Percentiles rank a stretch among this genome's conserved stretches.
Conservation (phyloP, 371 early-diverging fungal genomes). For the Mortierella sp. region DNA sequence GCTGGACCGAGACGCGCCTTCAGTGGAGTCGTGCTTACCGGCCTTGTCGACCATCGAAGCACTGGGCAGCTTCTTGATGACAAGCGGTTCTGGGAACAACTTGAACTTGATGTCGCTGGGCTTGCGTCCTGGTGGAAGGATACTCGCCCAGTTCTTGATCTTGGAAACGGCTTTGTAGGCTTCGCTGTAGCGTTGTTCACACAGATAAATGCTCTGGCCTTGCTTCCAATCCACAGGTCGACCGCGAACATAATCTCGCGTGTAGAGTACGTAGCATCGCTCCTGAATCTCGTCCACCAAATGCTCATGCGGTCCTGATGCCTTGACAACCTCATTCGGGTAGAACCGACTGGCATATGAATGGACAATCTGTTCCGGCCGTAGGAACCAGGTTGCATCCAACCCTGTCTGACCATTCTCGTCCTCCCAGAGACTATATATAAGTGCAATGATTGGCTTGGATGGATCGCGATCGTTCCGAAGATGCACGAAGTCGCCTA, state of each 20-base stretch:
- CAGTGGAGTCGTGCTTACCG: conserved; percentile 25
- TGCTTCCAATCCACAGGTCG: conserved; percentile 42
- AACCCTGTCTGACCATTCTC: conserved; percentile 36
- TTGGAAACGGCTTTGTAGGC: conserved; percentile 44
- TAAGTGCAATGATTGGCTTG: conserved; percentile 44
- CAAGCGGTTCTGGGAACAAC: conserved; percentile 37
- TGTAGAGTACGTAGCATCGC: conserved; percentile 34
- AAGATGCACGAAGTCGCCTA: conserved; percentile 52
- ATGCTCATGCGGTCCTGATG: conserved; percentile 40
- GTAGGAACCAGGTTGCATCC: conserved; percentile 48
- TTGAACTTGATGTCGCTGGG: conserved; percentile 42
- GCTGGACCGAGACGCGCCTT: conserved; percentile 25
- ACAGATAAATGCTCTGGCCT: conserved; percentile 47
- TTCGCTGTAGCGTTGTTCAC: conserved; percentile 52
- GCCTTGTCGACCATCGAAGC: conserved; percentile 46
- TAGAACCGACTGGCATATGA: conserved; percentile 53
- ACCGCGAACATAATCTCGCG: conserved; percentile 41
- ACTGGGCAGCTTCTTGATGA: conserved; percentile 42
- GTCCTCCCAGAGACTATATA: conserved; percentile 44
- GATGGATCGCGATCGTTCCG: conserved; percentile 36
- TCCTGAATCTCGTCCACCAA: conserved; percentile 32
- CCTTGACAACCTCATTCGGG: conserved; percentile 44
- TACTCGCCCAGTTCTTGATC: conserved; percentile 53
- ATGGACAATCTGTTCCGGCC: conserved; percentile 49
- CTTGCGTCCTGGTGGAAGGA: conserved; percentile 30